phyloP scores from a whole-genome alignment of 1,284 basidiomycete genomes.

The Austroboletus novae-zelandiae region DNA sequence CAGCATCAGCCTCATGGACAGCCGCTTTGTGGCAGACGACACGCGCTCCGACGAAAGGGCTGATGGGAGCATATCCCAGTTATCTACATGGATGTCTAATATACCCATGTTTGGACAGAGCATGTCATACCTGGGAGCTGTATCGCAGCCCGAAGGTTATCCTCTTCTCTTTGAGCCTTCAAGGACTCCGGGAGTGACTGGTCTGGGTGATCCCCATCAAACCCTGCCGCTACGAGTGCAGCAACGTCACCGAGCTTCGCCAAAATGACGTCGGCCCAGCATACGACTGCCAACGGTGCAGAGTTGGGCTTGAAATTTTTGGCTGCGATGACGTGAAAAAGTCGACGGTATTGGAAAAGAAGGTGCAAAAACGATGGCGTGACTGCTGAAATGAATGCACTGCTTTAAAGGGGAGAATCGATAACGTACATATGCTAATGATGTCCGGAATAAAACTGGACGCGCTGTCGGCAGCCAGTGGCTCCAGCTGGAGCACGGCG shows the following conservation, averaged over 20 bases:
- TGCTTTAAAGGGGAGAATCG: not conserved
- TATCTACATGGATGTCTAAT: slow-evolving; percentile 32
- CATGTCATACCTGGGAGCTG: slow-evolving; percentile 60
- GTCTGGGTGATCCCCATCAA: slow-evolving; percentile 14
- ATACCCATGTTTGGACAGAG: not conserved
- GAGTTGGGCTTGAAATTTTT: slow-evolving; percentile 21
- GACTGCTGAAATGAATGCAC: slow-evolving; percentile 15
- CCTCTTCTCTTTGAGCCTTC: slow-evolving; percentile 43
- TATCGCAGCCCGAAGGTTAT: slow-evolving; percentile 52
- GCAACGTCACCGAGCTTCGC: slow-evolving; percentile 47
- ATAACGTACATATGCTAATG: slow-evolving; percentile 24
- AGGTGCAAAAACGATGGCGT: slow-evolving; percentile 30
- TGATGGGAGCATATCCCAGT: slow-evolving; percentile 46
- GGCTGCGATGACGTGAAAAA: slow-evolving; percentile 45
- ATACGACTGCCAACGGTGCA: slow-evolving; percentile 40
- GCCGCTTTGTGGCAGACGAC: slow-evolving; percentile 59
- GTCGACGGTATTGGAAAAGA: slow-evolving; percentile 50
- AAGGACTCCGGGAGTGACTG: slow-evolving; percentile 33
- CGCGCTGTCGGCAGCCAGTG: not conserved
- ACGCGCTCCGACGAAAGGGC: slow-evolving; percentile 45
- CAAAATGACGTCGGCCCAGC: slow-evolving; percentile 65
- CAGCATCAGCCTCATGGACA: slow-evolving; percentile 54
- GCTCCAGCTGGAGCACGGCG: slow-evolving; percentile 17
- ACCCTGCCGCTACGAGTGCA: slow-evolving; percentile 36
- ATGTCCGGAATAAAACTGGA: slow-evolving; percentile 20